Evolutionary conservation across 352 stramenopile genomes (phyloP).

Genomic region (Saprolegnia parasitica): DNA sequence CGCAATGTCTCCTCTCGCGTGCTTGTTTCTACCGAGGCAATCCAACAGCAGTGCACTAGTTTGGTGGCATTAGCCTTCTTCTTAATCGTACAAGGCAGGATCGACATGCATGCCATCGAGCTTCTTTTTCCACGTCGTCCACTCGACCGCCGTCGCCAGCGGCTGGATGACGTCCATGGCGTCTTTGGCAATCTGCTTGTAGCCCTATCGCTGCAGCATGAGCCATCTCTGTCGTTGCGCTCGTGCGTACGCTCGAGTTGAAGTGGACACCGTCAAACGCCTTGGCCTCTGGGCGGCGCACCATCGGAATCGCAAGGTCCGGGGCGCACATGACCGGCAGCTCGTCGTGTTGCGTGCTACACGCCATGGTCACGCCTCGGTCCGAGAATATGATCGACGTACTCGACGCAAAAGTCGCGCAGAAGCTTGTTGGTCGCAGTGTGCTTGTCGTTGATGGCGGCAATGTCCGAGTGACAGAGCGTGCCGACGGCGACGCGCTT

Average conservation of each 20-base stretch:
- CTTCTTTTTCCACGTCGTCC: conserved; percentile 79
- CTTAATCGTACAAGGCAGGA: conserved; percentile 72
- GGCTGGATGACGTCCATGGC: conserved; percentile 68
- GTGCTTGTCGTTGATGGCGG: conserved; percentile 36
- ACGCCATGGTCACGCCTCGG: background rate
- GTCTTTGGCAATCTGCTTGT: conserved; percentile 71
- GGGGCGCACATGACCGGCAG: conserved; percentile 60
- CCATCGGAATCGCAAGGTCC: conserved; percentile 67
- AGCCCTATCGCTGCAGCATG: conserved; percentile 39
- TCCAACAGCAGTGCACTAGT: too few relatives aligned
- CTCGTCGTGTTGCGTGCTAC: conserved; percentile 61
- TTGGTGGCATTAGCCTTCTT: background rate
- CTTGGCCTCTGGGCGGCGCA: conserved; percentile 53
- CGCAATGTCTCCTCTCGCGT: background rate
- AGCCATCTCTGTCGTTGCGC: background rate
- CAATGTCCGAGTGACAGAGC: conserved; percentile 42
- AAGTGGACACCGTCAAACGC: conserved; percentile 75
- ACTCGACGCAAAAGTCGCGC: conserved; percentile 75
- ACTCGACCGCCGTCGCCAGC: conserved; percentile 79
- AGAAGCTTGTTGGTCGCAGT: conserved; percentile 49
- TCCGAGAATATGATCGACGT: conserved; percentile 7
- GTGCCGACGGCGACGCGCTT: conserved; percentile 75
- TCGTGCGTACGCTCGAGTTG: conserved; percentile 61
- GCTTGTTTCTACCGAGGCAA: background rate
- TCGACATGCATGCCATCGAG: conserved; percentile 68